These are phyloP conservation scores for Geotrichum aggregatum DNA, from an alignment of 1,139 yeast species.

Conservation along the genomic window DNA sequence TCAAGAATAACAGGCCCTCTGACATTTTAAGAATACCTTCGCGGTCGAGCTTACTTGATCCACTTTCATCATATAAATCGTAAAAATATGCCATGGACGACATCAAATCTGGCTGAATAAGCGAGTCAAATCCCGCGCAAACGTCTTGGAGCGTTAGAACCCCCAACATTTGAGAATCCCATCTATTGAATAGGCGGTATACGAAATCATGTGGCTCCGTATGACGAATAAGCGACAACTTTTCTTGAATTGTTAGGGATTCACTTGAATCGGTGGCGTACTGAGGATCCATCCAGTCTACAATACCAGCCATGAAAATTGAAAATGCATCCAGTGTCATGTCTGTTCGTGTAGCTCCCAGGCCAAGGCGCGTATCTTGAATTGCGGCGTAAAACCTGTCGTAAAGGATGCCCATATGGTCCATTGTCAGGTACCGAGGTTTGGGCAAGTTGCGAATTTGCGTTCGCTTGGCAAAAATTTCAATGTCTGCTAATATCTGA, in stretches of 20 bases:
- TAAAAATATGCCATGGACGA: constrained; percentile 74
- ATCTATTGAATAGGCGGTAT: constrained; percentile 58
- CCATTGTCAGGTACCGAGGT: constrained; percentile 54
- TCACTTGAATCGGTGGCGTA: constrained; percentile 13
- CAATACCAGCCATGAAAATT: constrained; percentile 70
- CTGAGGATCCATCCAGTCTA: constrained; percentile 60
- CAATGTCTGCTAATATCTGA: constrained; percentile 77
- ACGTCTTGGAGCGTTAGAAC: constrained; percentile 66
- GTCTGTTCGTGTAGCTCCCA: constrained; percentile 50
- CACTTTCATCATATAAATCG: constrained; percentile 62
- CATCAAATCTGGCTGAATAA: constrained; percentile 73
- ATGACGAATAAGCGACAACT: constrained; percentile 15
- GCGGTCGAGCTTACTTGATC: constrained; percentile 60
- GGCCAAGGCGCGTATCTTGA: constrained; percentile 66
- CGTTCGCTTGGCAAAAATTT: constrained; percentile 84
- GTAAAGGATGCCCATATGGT: constrained; percentile 65
- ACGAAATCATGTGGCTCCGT: constrained; percentile 48
- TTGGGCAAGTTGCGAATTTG: constrained; percentile 82
- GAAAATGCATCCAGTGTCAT: constrained; percentile 74
- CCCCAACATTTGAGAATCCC: constrained; percentile 59
- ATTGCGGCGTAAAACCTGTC: constrained; percentile 81
- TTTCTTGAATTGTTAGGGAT: constrained; percentile 8
- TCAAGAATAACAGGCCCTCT: constrained; percentile 77
- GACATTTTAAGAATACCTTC: constrained; percentile 80
- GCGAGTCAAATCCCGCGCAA: constrained; percentile 63